These are phyloP conservation scores for Epicoccum nigrum DNA, from an alignment of 2,329 filamentous ascomycete genomes.

Conservation along the genomic window DNA sequence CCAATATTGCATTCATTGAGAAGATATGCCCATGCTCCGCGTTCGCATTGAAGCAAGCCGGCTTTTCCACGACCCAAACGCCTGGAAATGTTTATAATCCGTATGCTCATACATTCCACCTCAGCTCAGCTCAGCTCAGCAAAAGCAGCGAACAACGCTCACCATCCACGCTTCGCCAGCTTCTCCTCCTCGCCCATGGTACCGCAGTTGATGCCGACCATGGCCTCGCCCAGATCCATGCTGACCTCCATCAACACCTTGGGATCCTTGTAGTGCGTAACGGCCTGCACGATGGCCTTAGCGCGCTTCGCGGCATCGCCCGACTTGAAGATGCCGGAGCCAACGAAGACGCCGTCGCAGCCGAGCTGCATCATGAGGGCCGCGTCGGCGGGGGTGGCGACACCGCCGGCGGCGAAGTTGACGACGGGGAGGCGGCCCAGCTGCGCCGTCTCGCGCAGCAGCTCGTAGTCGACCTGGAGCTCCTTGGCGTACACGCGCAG, in stretches of 20 bases:
- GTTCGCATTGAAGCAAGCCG: conserved; percentile 14
- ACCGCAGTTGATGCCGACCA: conserved; percentile 92
- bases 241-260: conserved; percentile 86
- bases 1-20: conserved; percentile 2
- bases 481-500: conserved; percentile 81
- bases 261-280: conserved; percentile 86
- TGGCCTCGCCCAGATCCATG: conserved; percentile 91
- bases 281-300: conserved; percentile 91
- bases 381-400: conserved; percentile 98
- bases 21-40: conserved; percentile 8
- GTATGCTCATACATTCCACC: background rate
- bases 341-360: conserved; percentile 97
- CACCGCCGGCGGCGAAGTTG: conserved; percentile 97
- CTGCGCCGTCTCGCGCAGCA: conserved; percentile 86
- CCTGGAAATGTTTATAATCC: conserved; percentile 11
- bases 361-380: conserved; percentile 99
- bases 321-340: conserved; percentile 96
- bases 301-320: conserved; percentile 89
- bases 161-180: conserved; percentile 87
- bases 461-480: conserved; percentile 75
- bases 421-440: conserved; percentile 90
- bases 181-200: conserved; percentile 79
- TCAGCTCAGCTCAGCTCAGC: too few species aligned
- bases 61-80: conserved; percentile 11
- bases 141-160: too few species aligned